Evolutionary conservation across 2,329 filamentous ascomycete species (phyloP), one percentile per base, ranked within the genome.

Genomic region (Septoria linicola): DNA sequence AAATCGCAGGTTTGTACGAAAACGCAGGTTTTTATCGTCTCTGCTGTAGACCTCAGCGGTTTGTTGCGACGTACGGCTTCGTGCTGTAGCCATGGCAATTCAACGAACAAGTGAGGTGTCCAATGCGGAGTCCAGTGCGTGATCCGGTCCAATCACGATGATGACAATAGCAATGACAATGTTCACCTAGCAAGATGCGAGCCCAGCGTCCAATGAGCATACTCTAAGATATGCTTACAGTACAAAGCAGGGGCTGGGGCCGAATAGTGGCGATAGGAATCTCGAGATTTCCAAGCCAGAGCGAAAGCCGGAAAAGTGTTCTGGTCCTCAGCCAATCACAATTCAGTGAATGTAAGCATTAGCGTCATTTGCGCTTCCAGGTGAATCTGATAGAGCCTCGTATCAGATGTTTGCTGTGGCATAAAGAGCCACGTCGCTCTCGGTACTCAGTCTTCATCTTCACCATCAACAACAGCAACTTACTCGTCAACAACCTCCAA

Each of bases 301-400:
- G 16, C 19, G 20, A 41, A 37, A 8, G 14, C 31, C 39, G 19
- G 31, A 20, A 27, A 27, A n/a, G n/a, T n/a, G n/a, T n/a, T n/a
- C 27, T 27, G 14, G 19, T 35, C 19, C 36, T 5, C n/a, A 41
- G 30, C 47, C 47, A 49, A 49, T 49, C 47, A 49, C 16, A 21
- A 23, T 10, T 6, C n/a, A 30, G 31, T n/a, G 5, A 49, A 34
- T 49, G 47, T 49, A 39, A 49, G 40, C 47, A 43, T 37, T 39
- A 40, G 44, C 44, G 44, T 48, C 36, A 48, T 48, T 40, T 48
- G 23, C 21, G 35, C 35, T n/a, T 34, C 35, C 19, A 37, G 36
- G 39, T 49, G 47, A 49, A 59, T 59, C 36, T 51, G 43, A 41
- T 47, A 42, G 37, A 27, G 27, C 23, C 35, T 32, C 21, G 36